Conservation (phyloP, 345 rosid genomes). For the Triadica sebifera region DNA sequence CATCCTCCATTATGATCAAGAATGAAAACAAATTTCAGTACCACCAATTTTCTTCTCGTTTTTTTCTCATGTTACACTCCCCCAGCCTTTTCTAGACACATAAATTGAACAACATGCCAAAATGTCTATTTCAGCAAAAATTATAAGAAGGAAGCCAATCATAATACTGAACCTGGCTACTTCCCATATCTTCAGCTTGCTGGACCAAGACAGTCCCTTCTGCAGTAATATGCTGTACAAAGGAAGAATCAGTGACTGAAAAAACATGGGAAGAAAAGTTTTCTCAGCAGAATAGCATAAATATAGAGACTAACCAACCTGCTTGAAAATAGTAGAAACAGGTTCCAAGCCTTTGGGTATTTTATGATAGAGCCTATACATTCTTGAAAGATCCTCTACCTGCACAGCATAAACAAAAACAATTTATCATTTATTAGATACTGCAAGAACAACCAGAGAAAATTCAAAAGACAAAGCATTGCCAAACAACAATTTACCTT, state of each 20-base stretch:
- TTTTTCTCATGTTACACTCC: too few species aligned
- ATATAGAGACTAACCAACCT: conserved; percentile 45
- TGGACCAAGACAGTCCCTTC: conserved; percentile 85
- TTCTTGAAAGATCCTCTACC: conserved; percentile 97
- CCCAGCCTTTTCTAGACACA: too few species aligned
- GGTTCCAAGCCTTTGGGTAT: conserved; percentile 77
- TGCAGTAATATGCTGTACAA: conserved; percentile 74
- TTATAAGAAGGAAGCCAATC: background rate
- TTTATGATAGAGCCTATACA: conserved; percentile 83
- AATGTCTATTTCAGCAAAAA: background rate
- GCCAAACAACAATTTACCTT: conserved; percentile 47
- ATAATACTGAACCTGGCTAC: conserved; percentile 49
- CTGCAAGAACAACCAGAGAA: background rate
- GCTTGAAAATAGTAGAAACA: conserved; percentile 77
- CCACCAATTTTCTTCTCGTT: background rate
- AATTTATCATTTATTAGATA: background rate
- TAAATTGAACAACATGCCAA: background rate
- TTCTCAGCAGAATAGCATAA: conserved; percentile 18
- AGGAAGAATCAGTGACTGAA: conserved; percentile 6
- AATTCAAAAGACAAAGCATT: background rate
- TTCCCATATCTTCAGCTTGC: conserved; percentile 90
- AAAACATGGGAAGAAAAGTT: conserved; percentile 10
- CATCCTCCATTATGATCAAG: too few species aligned
- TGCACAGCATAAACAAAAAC: conserved; percentile 21
- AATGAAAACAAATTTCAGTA: background rate